Evolutionary conservation across 2,329 filamentous ascomycete species (phyloP), one percentile per base, ranked within the genome.

Genomic region (Cucurbitaria berberidis): DNA sequence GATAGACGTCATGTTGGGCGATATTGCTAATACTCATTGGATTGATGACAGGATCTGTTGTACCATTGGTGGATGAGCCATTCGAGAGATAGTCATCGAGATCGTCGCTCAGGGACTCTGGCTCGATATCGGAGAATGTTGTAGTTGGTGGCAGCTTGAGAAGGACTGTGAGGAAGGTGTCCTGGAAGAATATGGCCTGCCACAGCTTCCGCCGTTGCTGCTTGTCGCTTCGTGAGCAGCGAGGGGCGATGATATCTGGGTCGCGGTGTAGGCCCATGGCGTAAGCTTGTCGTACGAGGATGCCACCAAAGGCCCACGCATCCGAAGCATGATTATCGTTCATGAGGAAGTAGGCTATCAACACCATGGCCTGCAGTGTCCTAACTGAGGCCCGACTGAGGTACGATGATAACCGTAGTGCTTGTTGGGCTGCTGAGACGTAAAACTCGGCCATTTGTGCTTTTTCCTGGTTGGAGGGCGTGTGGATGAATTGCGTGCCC

Each of bases 241-340:
- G 80, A 0, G 89, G 89, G 0, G 84, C 84, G 19, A 78, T 87
- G 53, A 90, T 86, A 53, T 91, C 89, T 0, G 90, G 90, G 66
- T 93, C 89, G 15, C 90, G 85, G 69, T 93, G 89, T 11, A 93
- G 74, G 0, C 90, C 89, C 86, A 93, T 89, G 21, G 90, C 90
- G 64, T 92, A 93, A 0, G 89, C 86, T 73, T 93, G 90, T 22
- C 89, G 82, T 59, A 91, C 86, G 19, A 91, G 74, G 22, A 93
- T 87, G 5, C 90, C 90, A 0, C 88, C 88, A 78, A 92, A 93
- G 0, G 89, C 87, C 86, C 89, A 93, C 1, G 89, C 90, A 69
- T 93, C 90, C 0, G 88, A 90, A 3, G 89, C 89, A 64, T 93
- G 89, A 64, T 92, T 92, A 72, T 93, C 89, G 65, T 93, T 93